Evolutionary conservation across 768 basidiomycete genomes (phyloP), one percentile per base, ranked within the genome.

Genomic region (Phylloporus sp.): DNA sequence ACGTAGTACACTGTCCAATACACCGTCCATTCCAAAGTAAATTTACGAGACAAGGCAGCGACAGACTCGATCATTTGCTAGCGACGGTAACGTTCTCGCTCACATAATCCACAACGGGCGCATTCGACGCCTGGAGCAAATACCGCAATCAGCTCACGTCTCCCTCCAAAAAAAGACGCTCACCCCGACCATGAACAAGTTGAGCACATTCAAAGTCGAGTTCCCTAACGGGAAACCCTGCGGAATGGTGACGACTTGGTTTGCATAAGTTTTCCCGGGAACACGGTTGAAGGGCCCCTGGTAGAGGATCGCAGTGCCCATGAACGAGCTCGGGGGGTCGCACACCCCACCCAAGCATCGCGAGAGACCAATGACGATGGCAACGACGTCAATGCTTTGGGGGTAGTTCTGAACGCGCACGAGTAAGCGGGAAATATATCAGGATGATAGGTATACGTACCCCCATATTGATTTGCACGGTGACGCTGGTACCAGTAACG

Each of bases 151-250:
- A 60, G 28, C 5, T 18, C 44, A 18, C 22, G 7, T 2, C 28
- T 20, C 11, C 10, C 18, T 10, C 21, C 20, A 7, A 23, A 23
- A 17, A 32, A 34, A 31, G 42, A 3, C 13, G 64, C 72, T 58
- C 53, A 76, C 72, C 47, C 72, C 74, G 17, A 72, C 61, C 49
- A 76, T 54, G 23, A 66, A 56, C 0, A 70, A 49, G 54, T 72
- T 68, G 38, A 65, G 63, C 6, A 69, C 66, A 11, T 63, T 65
- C 37, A 76, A 49, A 39, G 68, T 66, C 10, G 68, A 69, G 0
- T n/a, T 9, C 3, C 69, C 70, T 34, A 59, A 37, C 1, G 53
- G 9, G n/a, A 66, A 53, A 3, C 4, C 17, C 20, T 52, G 4
- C 2, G 76, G 64, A 9, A 68, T 38, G 4, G 46, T 50, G 9